Evolutionary conservation across 1,284 basidiomycete species (phyloP).

Genomic region (Cutaneotrichosporon cavernicola): DNA sequence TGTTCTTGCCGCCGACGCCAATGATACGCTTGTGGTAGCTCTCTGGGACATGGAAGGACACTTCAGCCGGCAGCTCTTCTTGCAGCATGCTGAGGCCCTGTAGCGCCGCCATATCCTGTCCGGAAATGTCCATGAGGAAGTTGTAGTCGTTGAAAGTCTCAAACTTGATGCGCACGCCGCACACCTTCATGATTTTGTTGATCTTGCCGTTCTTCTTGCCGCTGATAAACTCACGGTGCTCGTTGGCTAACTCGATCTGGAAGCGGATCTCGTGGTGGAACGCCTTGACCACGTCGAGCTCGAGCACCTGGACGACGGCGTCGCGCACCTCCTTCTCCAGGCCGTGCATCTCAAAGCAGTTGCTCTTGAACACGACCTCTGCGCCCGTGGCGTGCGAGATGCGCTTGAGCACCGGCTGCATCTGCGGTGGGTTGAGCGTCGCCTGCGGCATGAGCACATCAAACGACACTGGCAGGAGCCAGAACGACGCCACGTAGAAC

Average conservation of each 20-base stretch:
- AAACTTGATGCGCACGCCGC: conserved; percentile 97
- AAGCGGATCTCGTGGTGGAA: conserved; percentile 98
- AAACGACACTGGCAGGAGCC: conserved; percentile 90
- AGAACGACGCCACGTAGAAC: conserved; percentile 93
- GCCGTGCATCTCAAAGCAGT: conserved; percentile 98
- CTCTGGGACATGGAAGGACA: conserved; percentile 98
- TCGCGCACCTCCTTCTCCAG: conserved; percentile 86
- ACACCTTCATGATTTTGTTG: conserved; percentile 96
- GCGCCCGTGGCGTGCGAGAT: conserved; percentile 84
- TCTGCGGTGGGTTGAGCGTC: conserved; percentile 77
- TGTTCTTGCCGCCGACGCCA: conserved; percentile 96
- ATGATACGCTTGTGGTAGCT: conserved; percentile 99
- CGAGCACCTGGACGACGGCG: conserved; percentile 81
- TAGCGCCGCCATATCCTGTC: conserved; percentile 75
- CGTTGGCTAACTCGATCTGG: conserved; percentile 96
- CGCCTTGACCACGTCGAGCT: conserved; percentile 79
- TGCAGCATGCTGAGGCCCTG: conserved; percentile 87
- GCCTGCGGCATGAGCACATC: conserved; percentile 78
- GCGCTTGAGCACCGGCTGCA: conserved; percentile 80
- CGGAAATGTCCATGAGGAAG: conserved; percentile 92
- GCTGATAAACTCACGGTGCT: conserved; percentile 96
- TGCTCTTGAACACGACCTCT: conserved; percentile 94
- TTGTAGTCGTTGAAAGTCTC: conserved; percentile 98
- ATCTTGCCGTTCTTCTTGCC: conserved; percentile 99
- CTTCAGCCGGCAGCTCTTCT: conserved; percentile 97